phyloP scores from a whole-genome alignment of 164 flowering plant genomes.

The Vitis rupestris region DNA sequence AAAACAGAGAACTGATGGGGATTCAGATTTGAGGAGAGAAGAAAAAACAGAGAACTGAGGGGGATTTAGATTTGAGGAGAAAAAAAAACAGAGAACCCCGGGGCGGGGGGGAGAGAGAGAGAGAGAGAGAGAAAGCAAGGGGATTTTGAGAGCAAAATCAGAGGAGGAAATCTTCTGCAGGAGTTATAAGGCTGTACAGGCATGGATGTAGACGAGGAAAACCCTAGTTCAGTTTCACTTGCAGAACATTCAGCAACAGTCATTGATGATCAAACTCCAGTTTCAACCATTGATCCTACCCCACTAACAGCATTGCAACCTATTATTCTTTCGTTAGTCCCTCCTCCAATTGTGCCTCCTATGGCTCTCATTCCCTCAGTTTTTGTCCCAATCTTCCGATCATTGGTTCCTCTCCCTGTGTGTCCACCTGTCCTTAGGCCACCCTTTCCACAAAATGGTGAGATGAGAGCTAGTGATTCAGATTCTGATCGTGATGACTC shows the following conservation, averaged over 20 bases:
- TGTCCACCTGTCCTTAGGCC: conserved; percentile 53
- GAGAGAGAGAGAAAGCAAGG: too few relatives aligned
- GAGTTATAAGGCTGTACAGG: too few relatives aligned
- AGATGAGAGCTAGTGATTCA: conserved; percentile 44
- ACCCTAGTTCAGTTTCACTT: conserved; percentile 19
- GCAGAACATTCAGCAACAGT: conserved; percentile 21
- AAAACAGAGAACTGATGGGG: too few relatives aligned
- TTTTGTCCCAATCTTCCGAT: conserved; percentile 31
- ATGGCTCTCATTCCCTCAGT: conserved; percentile 47
- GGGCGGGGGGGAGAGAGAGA: too few relatives aligned
- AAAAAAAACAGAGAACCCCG: too few relatives aligned
- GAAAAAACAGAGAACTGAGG: too few relatives aligned
- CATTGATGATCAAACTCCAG: conserved; percentile 11
- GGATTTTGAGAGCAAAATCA: too few relatives aligned
- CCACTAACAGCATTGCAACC: conserved; percentile 24
- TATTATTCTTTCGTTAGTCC: conserved; percentile 17
- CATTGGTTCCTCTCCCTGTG: conserved; percentile 50
- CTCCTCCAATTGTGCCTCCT: conserved; percentile 36
- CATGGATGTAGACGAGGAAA: conserved; percentile 48
- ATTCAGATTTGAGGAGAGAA: too few relatives aligned
- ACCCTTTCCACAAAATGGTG: conserved; percentile 48
- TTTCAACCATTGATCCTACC: conserved; percentile 4
- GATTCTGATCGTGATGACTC: conserved; percentile 61
- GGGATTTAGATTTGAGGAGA: too few relatives aligned
- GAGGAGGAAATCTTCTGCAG: too few relatives aligned